Conservation (phyloP, 176 grass and related monocot species). For the Stipa capillata region DNA sequence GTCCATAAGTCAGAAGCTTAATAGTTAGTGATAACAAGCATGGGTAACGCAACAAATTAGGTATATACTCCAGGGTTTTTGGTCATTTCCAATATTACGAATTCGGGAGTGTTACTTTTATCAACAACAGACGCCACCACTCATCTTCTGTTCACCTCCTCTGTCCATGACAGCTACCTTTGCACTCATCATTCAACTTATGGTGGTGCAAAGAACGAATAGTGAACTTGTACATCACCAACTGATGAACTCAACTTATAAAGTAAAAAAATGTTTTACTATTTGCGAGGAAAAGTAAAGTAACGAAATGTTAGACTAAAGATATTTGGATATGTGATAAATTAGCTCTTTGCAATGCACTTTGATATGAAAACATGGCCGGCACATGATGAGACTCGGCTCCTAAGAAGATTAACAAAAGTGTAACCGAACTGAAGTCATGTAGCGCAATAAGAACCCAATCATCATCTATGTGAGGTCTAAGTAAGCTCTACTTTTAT, state of each 20-base stretch:
- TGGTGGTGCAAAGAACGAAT: no score
- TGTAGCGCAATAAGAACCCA: neutral
- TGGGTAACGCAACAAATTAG: neutral
- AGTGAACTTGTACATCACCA: neutral
- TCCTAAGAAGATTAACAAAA: neutral
- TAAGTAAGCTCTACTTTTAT: neutral
- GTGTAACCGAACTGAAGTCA: neutral
- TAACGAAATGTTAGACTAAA: neutral
- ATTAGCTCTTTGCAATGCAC: neutral
- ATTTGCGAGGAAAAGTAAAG: no score
- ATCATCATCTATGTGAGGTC: neutral
- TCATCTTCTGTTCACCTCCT: neutral
- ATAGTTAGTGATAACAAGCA: neutral
- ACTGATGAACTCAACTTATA: neutral
- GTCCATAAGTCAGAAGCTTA: neutral
- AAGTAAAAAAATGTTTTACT: no score
- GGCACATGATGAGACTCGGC: neutral
- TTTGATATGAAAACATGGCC: neutral
- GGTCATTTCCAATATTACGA: neutral
- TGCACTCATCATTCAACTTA: neutral
- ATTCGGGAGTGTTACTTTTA: neutral
- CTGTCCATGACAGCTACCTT: neutral
- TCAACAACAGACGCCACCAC: no score
- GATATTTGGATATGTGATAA: neutral
- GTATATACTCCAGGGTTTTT: neutral